Evolutionary conservation across 2,329 filamentous ascomycete species (phyloP), one percentile per base, ranked within the genome.

Genomic region (Epichloe typhina): DNA sequence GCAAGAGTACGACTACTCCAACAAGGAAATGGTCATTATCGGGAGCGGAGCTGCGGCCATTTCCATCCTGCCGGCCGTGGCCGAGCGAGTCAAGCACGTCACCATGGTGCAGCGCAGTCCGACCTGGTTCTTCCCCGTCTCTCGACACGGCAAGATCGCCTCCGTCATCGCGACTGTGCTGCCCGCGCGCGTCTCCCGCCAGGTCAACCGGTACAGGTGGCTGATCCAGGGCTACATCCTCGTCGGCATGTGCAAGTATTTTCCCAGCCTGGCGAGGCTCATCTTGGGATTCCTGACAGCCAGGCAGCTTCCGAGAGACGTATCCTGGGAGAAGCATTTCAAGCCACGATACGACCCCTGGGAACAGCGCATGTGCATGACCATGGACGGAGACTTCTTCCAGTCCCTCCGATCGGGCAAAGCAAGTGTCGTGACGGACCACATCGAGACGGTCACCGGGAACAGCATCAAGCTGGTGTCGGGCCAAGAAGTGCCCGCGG

Each of bases 41-140:
- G 84, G 84, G 17, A 78, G 72, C 38, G 83, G 82, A 15, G 83
- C 84, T 1, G 86, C 83, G 0, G 80, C 82, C 3, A 69, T 86
- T 40, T 84, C 83, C 1, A 67, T 86, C 2, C 64, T 87, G 1
- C 83, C 83, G 2, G 74, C 72, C 36, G 65, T 86, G 56, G 72
- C 79, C 0, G 68, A 80, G 36, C 71, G 71, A 35, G 81, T 78
- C 8, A 68, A 68, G 13, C 74, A 74, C 5, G 78, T 84, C 26
- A 86, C 82, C 1, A 85, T 86, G 78, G 68, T 88, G 1, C 83
- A 88, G 61, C 73, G 83, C 33, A 83, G 77, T 41, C 83, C 84
- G 0, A 72, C 70, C 1, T 85, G 83, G 59, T 72, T 84, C 48
- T 60, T 80, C n/a, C 66, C 72, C 1, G 55, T 79, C 1, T 71